Percentiles rank a stretch among this genome's conserved stretches.
These are phyloP conservation scores for Ulmus americana DNA, from an alignment of 331 rosid species.

Conservation along the genomic window DNA sequence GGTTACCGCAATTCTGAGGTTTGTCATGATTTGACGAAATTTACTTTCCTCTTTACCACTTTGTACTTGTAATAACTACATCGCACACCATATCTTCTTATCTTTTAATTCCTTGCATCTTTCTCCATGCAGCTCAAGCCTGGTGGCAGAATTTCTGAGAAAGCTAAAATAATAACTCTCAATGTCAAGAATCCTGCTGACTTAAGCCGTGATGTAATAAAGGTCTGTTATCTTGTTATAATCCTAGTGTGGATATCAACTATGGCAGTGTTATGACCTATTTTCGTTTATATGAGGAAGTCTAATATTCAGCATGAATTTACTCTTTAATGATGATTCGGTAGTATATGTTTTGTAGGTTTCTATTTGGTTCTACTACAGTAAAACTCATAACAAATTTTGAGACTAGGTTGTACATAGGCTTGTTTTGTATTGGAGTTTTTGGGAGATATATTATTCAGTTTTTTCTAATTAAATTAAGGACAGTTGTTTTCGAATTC, in stretches of 20 bases:
- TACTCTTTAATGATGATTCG: not conserved
- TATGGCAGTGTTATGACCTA: not conserved
- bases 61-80: not conserved
- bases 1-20: slow-evolving; percentile 99
- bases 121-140: slow-evolving; percentile 69
- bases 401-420: not conserved
- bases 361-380: not conserved
- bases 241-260: not conserved
- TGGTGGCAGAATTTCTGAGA: slow-evolving; percentile 83
- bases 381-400: not conserved
- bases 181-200: slow-evolving; percentile 53
- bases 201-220: slow-evolving; percentile 88
- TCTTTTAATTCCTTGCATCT: slow-evolving; percentile 4
- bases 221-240: slow-evolving; percentile 43
- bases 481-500: too few species aligned
- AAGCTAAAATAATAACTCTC: slow-evolving; percentile 70
- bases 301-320: not conserved
- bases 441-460: too few species aligned
- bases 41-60: not conserved
- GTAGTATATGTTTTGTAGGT: not conserved
- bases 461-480: too few species aligned
- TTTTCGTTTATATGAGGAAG: not conserved
- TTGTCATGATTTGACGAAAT: slow-evolving; percentile 19
- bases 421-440: too few species aligned
- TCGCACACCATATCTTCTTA: not conserved